phyloP scores from a whole-genome alignment of 768 basidiomycete species.

The Mycena kentingensis region DNA sequence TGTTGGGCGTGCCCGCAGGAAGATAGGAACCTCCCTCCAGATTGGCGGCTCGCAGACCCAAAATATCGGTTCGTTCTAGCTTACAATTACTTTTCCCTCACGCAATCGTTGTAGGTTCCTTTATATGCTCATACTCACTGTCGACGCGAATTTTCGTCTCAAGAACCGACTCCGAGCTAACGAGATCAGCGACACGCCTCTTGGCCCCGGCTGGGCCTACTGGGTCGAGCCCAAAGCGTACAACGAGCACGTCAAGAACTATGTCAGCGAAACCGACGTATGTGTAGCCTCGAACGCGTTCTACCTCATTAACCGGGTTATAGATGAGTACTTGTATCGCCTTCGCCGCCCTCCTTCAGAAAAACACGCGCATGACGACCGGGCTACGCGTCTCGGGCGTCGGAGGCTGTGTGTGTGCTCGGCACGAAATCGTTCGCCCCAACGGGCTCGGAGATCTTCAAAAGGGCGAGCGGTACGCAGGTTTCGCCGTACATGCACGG shows the following conservation, averaged over 20 bases:
- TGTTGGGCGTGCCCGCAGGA: conserved; percentile 33
- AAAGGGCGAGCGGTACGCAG: conserved; percentile 21
- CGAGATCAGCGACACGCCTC: conserved; percentile 12
- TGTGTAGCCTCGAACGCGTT: background rate
- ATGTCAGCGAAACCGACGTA: background rate
- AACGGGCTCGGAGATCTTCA: conserved; percentile 24
- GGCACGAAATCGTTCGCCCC: conserved; percentile 13
- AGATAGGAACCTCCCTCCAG: conserved; percentile 23
- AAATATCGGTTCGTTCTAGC: background rate
- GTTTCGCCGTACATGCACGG: background rate
- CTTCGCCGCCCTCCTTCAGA: conserved; percentile 6
- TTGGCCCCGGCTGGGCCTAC: conserved; percentile 21
- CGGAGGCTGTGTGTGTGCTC: conserved; percentile 12
- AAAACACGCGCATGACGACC: conserved; percentile 5
- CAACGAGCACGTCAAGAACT: conserved; percentile 3
- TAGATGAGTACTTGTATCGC: conserved; percentile 23
- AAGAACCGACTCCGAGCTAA: conserved; percentile 17
- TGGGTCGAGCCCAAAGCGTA: conserved; percentile 18
- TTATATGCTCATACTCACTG: conserved; percentile 5
- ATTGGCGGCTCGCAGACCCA: conserved; percentile 13
- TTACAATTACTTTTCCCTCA: accelerated
- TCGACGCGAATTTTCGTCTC: conserved; percentile 23
- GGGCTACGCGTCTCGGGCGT: conserved; percentile 14
- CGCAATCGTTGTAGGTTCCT: conserved; percentile 1
- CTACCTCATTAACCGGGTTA: background rate